phyloP scores from a whole-genome alignment of 768 basidiomycete species.

The Calocybe indica region DNA sequence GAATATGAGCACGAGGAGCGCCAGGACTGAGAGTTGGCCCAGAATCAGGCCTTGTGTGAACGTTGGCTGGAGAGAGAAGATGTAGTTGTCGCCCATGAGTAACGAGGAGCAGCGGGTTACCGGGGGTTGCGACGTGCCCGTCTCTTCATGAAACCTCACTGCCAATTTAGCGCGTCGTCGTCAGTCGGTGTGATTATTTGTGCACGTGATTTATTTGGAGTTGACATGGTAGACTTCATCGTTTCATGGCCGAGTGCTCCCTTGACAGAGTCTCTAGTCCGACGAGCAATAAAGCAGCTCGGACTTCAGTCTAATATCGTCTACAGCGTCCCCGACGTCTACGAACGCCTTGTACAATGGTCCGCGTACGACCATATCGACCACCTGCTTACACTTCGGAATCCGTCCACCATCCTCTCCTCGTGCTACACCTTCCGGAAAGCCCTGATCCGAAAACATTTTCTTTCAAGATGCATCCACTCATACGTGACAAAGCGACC shows the following conservation, averaged over 20 bases:
- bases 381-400: slow-evolving; percentile 60
- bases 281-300: slow-evolving; percentile 25
- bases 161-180: not conserved
- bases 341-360: slow-evolving; percentile 60
- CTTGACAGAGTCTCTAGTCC: slow-evolving; percentile 38
- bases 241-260: slow-evolving; percentile 48
- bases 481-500: slow-evolving; percentile 71
- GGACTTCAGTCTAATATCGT: too few relatives aligned
- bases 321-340: slow-evolving; percentile 12
- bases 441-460: slow-evolving; percentile 92
- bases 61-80: slow-evolving; percentile 75
- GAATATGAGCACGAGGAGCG: slow-evolving; percentile 74
- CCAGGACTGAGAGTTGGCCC: slow-evolving; percentile 84
- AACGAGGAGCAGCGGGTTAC: slow-evolving; percentile 9
- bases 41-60: slow-evolving; percentile 95
- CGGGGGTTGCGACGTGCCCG: not conserved
- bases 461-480: slow-evolving; percentile 68
- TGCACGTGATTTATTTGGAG: not conserved
- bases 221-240: slow-evolving; percentile 8
- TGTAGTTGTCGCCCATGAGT: slow-evolving; percentile 47
- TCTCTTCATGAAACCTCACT: not conserved
- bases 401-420: slow-evolving; percentile 49
- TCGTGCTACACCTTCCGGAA: slow-evolving; percentile 90
- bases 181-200: not conserved
- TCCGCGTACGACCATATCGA: slow-evolving; percentile 84